Conservation (phyloP, 768 basidiomycete species). For the Leccinum rimulosum region DNA sequence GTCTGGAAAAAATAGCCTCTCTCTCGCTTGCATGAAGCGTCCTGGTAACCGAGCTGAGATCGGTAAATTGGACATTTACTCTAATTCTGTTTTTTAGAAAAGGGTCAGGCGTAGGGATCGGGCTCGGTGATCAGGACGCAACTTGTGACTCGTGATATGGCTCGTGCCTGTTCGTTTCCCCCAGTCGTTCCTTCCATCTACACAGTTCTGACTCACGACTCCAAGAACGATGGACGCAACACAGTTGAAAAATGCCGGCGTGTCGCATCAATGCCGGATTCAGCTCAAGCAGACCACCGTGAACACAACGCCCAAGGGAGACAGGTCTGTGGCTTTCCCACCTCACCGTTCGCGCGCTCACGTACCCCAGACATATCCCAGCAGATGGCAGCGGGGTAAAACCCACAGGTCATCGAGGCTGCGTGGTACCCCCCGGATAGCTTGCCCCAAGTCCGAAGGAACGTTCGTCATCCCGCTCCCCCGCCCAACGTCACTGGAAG, state of each 20-base stretch:
- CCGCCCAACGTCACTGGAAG: constrained; percentile 91
- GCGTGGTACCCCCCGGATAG: constrained; percentile 83
- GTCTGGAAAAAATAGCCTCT: background rate
- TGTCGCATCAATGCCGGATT: constrained; percentile 18
- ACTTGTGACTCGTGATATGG: no score
- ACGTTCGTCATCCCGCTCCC: constrained; percentile 80
- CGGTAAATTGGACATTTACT: background rate
- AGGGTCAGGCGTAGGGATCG: no score
- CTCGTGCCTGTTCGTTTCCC: no score
- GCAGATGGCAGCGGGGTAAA: constrained; percentile 59
- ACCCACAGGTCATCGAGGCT: constrained; percentile 90
- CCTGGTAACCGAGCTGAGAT: background rate
- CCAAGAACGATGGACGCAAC: no score
- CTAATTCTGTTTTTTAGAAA: background rate
- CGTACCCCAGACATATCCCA: constrained; percentile 62
- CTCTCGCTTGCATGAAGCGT: background rate
- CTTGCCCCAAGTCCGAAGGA: constrained; percentile 59
- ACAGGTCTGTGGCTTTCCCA: constrained; percentile 57
- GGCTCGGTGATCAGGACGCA: no score
- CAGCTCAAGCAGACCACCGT: constrained; percentile 52
- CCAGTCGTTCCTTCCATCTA: no score
- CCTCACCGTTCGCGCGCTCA: background rate
- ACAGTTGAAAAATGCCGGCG: no score
- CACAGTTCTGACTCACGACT: no score
- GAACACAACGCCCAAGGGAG: constrained; percentile 87